Percentiles rank a stretch among this genome's conserved stretches.
These are phyloP conservation scores for Cyathus striatus DNA, from an alignment of 768 basidiomycete genomes.

Conservation along the genomic window DNA sequence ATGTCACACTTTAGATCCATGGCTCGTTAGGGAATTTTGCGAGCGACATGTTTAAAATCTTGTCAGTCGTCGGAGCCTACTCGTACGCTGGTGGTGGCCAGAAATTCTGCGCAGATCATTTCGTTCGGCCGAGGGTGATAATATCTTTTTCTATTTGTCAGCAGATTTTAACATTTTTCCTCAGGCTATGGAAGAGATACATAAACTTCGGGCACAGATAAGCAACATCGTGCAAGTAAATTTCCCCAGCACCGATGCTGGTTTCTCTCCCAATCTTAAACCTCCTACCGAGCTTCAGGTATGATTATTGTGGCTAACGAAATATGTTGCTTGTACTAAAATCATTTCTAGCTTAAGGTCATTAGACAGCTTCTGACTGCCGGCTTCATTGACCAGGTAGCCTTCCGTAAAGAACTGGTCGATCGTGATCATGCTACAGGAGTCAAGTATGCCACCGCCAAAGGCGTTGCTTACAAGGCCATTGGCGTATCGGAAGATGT, in stretches of 20 bases:
- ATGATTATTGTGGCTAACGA: slow-evolving; percentile 9
- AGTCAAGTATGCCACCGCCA: slow-evolving; percentile 66
- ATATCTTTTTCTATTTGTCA: not conserved
- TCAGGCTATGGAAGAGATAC: slow-evolving; percentile 98
- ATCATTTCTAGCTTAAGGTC: slow-evolving; percentile 65
- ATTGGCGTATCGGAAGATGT: slow-evolving; percentile 81
- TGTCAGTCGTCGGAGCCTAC: slow-evolving; percentile 96
- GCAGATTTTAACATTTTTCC: not conserved
- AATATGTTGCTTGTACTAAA: slow-evolving; percentile 2
- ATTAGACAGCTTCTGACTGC: slow-evolving; percentile 84
- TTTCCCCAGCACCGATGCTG: slow-evolving; percentile 59
- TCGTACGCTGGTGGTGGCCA: slow-evolving; percentile 83
- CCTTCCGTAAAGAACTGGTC: slow-evolving; percentile 81
- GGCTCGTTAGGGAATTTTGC: slow-evolving; percentile 70
- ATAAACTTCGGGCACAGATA: slow-evolving; percentile 89
- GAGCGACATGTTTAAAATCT: slow-evolving; percentile 82
- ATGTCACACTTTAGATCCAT: slow-evolving; percentile 48
- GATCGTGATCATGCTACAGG: slow-evolving; percentile 55
- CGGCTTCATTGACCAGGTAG: slow-evolving; percentile 93
- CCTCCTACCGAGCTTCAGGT: slow-evolving; percentile 84
- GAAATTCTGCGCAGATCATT: slow-evolving; percentile 83
- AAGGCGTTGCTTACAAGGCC: slow-evolving; percentile 79
- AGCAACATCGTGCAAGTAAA: slow-evolving; percentile 78
- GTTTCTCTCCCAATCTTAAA: slow-evolving; percentile 56
- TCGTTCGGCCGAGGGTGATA: slow-evolving; percentile 81